Base-by-base conservation (phyloP, 2,329 filamentous ascomycete species). In the Colletotrichum spinosum region DNA sequence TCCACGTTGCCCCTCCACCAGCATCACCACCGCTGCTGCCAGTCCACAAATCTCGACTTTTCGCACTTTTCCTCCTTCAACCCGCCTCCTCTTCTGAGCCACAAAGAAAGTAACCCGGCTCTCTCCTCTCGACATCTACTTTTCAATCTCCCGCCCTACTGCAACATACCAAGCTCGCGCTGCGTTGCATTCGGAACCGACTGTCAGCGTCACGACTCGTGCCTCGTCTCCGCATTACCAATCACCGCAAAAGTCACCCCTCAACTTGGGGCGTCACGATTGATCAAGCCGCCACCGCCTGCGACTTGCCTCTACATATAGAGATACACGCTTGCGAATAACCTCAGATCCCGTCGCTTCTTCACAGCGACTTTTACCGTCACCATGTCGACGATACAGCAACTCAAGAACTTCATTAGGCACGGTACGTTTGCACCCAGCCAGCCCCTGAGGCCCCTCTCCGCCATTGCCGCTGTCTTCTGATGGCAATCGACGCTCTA, bases 351-450 rank as follows among this genome's bases (percentile, higher is more conserved):
- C 12, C 25, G 48, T 56, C 46, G 62, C 52, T 61, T 10, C 9
- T 9, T 41, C 11, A 17, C 35, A 56, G 62, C 52, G 62, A 51
- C 35, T 25, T 52, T 11, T 12, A 9, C 35, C 37, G 50, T 58
- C 71, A 72, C 67, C 72, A 89, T 89, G 87, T 89, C 87, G 74
- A 88, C 87, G 70, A 97, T 97, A 82, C 95, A 97, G 83, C 96
- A 96, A 77, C 88, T 97, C 73, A 97, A 98, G 82, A 97, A 97
- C 81, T 97, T 98, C 81, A 96, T 98, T 81, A 92, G 95, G 71
- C 95, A 97, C 84, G 95, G 87, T 89, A 81, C 61, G 83, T 73
- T 42, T 60, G 48, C n/a, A 42, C 41, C 35, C 59, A 57, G 7
- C 51, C 42, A 38, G 46, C 51, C n/a, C 37, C 12, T 51, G 53